Base-by-base conservation (phyloP, 2,329 filamentous ascomycete species). In the Phialocephala subalpina region DNA sequence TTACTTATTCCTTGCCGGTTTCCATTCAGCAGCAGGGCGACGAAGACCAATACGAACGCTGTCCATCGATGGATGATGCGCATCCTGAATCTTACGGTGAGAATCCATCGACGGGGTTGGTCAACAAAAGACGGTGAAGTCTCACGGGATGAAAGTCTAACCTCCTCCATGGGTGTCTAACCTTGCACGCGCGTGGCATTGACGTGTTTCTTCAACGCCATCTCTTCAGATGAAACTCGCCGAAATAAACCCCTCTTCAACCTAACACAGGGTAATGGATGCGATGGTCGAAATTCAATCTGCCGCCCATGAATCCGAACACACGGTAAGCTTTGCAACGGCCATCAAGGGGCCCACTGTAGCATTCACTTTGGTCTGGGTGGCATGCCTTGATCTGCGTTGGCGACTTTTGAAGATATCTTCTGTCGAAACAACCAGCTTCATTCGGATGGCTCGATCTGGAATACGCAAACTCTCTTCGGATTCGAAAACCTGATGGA, bases 201-300 rank as follows among this genome's bases (percentile, higher is more conserved):
- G 49, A 53, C 22, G 49, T 49, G 45, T 53, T 53, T 29, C 25
- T 53, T 18, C 49, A 53, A 33, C 49, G 29, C 22, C 49, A 53
- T 29, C 49, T 6, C 49, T 33, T 29, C 49, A 53, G 49, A 53
- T 33, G 49, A 53, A 53, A 53, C 49, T 53, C 9, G 3, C 49
- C 49, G 20, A 25, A 33, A 53, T 29, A 27, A 29, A 29, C 12
- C 25, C 25, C 2, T 53, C 22, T 5, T 12, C 49, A 12, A 3
- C 8, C 25, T 27, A 4, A 14, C 42, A 47, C n/a, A n/a, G n/a
- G n/a, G n/a, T n/a, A n/a, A 47, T 29, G 20, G 11, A 20, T 9
- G 12, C 3, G 2, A 14, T 45, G 42, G 6, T 45, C 42, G 42
- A 45, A 45, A 3, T 3, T 45, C n/a, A n/a, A 2, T n/a, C 42